A percentile compares a stretch with the other conserved stretches of the same genome.
These are phyloP conservation scores for Flaveria trinervia DNA, from an alignment of 129 eudicot genomes.

Conservation along the genomic window DNA sequence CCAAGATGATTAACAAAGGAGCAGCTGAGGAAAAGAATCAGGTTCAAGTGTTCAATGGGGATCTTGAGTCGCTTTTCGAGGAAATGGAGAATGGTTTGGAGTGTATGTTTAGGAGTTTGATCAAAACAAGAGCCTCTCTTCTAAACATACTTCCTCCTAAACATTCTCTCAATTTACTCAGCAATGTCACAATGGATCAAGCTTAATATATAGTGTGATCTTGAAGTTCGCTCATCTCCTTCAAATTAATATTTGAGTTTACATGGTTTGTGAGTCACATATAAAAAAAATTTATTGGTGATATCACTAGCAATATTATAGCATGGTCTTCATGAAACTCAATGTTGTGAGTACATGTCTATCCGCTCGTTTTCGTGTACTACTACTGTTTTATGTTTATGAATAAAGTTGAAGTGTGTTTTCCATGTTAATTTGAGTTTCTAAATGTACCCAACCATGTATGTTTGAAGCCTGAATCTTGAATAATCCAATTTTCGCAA, in stretches of 20 bases:
- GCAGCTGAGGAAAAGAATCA: slow-evolving; percentile 31
- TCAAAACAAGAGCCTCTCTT: slow-evolving; percentile 53
- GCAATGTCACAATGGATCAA: slow-evolving; percentile 40
- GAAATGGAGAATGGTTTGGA: slow-evolving; percentile 54
- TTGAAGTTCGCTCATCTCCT: background rate
- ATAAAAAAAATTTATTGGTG: slow-evolving; percentile 32
- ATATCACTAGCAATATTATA: slow-evolving; percentile 13
- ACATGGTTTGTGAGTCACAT: slow-evolving; percentile 35
- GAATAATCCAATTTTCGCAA: too few species aligned
- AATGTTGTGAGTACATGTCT: slow-evolving; percentile 27
- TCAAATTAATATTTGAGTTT: slow-evolving; percentile 6
- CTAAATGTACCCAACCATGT: slow-evolving; percentile 22
- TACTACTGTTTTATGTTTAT: slow-evolving; percentile 29
- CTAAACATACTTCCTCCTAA: slow-evolving; percentile 45
- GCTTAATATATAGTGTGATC: slow-evolving; percentile 18
- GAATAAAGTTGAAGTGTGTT: slow-evolving; percentile 36
- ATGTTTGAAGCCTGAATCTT: slow-evolving; percentile 17
- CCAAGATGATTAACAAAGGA: slow-evolving; percentile 47
- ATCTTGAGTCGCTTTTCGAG: slow-evolving; percentile 38
- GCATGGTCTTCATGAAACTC: slow-evolving; percentile 36
- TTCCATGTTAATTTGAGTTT: slow-evolving; percentile 31
- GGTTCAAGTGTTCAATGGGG: slow-evolving; percentile 42
- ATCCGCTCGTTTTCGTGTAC: slow-evolving; percentile 39
- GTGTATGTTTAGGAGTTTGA: slow-evolving; percentile 48
- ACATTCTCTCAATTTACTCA: slow-evolving; percentile 33